Evolutionary conservation across 2,329 filamentous ascomycete genomes (phyloP).

Genomic region (Ophiobolus disseminans): DNA sequence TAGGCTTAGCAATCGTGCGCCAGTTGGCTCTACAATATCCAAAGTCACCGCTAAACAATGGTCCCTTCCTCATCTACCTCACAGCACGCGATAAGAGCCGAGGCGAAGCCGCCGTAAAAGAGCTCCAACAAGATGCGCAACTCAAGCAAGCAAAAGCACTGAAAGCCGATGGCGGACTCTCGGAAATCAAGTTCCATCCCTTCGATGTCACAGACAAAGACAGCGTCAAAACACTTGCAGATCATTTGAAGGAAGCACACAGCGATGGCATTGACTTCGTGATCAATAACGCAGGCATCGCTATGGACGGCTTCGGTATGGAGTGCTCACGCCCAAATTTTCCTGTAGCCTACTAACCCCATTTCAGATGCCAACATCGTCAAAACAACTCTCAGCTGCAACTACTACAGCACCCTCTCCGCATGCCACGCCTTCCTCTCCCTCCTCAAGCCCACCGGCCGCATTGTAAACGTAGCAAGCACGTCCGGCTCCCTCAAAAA

Average conservation of each 20-base stretch:
- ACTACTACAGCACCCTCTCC: slow-evolving; percentile 61
- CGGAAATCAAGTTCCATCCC: slow-evolving; percentile 56
- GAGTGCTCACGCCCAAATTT: too few relatives aligned
- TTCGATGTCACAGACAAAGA: slow-evolving; percentile 57
- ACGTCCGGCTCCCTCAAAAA: slow-evolving; percentile 54
- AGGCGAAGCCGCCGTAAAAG: slow-evolving; percentile 56
- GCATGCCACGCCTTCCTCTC: slow-evolving; percentile 56
- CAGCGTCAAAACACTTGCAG: slow-evolving; percentile 55
- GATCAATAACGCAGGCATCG: slow-evolving; percentile 63
- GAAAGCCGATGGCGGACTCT: slow-evolving; percentile 39
- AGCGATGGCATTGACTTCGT: slow-evolving; percentile 60
- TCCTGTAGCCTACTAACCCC: too few relatives aligned
- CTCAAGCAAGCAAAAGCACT: slow-evolving; percentile 58
- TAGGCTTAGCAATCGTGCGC: slow-evolving; percentile 60
- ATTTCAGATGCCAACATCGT: slow-evolving; percentile 54
- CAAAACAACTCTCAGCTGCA: slow-evolving; percentile 57
- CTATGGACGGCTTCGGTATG: slow-evolving; percentile 55
- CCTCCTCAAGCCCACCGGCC: slow-evolving; percentile 53
- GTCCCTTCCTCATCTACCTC: slow-evolving; percentile 61
- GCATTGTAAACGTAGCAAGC: slow-evolving; percentile 59
- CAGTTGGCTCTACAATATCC: slow-evolving; percentile 63
- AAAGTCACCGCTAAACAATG: slow-evolving; percentile 55
- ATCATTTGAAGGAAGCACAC: slow-evolving; percentile 54
- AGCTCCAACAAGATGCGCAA: slow-evolving; percentile 53
- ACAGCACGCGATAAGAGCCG: slow-evolving; percentile 58